Evolutionary conservation across 495 filamentous ascomycete species (phyloP).

Genomic region (Penicillium silybi): DNA sequence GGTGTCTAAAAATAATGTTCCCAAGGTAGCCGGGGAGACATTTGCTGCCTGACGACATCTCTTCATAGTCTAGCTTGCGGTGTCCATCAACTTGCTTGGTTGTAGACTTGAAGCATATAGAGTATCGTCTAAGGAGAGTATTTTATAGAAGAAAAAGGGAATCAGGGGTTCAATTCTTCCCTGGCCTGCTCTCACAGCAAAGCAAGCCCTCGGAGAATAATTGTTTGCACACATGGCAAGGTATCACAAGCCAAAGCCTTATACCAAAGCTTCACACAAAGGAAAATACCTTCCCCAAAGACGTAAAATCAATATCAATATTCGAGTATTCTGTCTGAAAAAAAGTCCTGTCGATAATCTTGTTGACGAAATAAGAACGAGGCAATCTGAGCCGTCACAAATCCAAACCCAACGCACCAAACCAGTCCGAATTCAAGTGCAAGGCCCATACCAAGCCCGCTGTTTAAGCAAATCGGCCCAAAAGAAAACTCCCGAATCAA

Average conservation of each 20-base stretch:
- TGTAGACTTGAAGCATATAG: no score
- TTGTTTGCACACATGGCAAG: conserved; percentile 10
- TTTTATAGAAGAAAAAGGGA: no score
- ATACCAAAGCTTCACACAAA: neutral
- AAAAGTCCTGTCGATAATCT: conserved; percentile 12
- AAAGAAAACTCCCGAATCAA: neutral
- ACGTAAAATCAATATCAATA: neutral
- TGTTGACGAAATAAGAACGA: conserved; percentile 3
- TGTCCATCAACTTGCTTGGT: no score
- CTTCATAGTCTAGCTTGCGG: neutral
- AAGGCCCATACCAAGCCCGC: neutral
- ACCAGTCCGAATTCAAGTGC: neutral
- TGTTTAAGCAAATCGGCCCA: neutral
- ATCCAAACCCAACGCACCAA: neutral
- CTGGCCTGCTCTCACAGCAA: neutral
- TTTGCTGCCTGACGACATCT: neutral
- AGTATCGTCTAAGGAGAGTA: no score
- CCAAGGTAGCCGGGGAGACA: no score
- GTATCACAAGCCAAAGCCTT: neutral
- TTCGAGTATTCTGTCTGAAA: neutral
- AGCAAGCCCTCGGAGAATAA: conserved; percentile 6
- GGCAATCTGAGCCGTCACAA: neutral
- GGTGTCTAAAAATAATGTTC: neutral
- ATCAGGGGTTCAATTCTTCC: no score
- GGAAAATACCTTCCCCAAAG: no score